These are phyloP conservation scores for Cryphonectria carpinicola DNA, from an alignment of 2,329 filamentous ascomycete genomes.

Conservation along the genomic window DNA sequence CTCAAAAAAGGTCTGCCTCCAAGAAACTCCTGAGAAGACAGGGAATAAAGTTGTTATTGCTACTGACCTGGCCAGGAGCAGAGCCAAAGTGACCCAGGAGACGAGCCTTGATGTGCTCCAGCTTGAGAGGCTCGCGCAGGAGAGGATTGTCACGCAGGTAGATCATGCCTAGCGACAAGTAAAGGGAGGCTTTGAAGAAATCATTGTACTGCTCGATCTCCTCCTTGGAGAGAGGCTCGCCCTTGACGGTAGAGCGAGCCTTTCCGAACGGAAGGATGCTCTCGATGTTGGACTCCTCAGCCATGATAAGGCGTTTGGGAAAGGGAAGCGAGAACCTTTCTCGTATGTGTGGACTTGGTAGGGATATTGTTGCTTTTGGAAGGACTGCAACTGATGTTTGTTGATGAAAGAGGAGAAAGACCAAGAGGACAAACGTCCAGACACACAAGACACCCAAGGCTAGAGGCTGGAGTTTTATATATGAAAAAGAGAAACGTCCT, in stretches of 20 bases:
- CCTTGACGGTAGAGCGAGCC: conserved; percentile 67
- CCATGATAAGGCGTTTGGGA: conserved; percentile 7
- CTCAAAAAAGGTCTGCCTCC: no score
- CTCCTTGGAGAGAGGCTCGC: conserved; percentile 64
- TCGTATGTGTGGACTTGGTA: neutral
- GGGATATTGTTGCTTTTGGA: neutral
- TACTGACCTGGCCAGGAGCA: conserved; percentile 67
- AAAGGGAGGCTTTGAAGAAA: conserved; percentile 75
- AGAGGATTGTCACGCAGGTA: conserved; percentile 76
- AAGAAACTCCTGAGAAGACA: no score
- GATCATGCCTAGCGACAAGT: conserved; percentile 79
- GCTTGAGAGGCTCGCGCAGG: conserved; percentile 68
- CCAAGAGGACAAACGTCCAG: neutral
- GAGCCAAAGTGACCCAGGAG: conserved; percentile 80
- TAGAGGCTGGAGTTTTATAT: neutral
- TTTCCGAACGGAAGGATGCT: conserved; percentile 67
- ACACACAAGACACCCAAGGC: neutral
- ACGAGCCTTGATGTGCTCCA: conserved; percentile 73
- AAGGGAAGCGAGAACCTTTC: neutral
- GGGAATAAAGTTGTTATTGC: no score
- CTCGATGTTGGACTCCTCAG: conserved; percentile 44
- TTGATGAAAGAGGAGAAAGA: neutral
- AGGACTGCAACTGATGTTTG: neutral
- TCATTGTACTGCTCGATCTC: conserved; percentile 71
- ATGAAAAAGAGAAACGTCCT: neutral